Evolutionary conservation across 306 rosid genomes (phyloP).

Genomic region (Gastrolobium bilobum): DNA sequence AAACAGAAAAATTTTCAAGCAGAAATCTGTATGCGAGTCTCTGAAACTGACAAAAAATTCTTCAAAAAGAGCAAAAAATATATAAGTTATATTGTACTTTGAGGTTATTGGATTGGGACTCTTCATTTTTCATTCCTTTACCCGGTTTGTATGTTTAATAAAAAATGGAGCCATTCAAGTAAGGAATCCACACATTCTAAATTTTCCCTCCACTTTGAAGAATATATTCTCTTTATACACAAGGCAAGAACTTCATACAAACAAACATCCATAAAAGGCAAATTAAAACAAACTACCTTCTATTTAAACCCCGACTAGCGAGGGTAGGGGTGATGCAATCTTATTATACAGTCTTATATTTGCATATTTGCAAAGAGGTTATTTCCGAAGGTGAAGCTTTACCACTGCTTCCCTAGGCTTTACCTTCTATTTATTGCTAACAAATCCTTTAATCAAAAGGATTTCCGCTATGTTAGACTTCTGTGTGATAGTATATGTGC

Average conservation of each 20-base stretch:
- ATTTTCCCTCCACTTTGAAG: conserved; percentile 8
- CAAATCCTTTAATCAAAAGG: conserved; percentile 14
- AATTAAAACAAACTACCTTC: conserved; percentile 9
- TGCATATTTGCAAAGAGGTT: too few relatives aligned
- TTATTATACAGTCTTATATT: too few relatives aligned
- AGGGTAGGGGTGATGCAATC: too few relatives aligned
- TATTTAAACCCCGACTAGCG: too few relatives aligned
- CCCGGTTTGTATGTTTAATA: not conserved
- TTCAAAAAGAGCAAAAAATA: conserved; percentile 3
- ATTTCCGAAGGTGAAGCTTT: too few relatives aligned
- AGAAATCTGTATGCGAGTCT: not conserved
- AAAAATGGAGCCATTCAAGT: conserved; percentile 5
- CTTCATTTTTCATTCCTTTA: conserved; percentile 22
- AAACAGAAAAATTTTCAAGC: not conserved
- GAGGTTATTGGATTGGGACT: conserved; percentile 1
- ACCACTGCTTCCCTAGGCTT: too few relatives aligned
- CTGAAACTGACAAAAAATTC: conserved; percentile 1
- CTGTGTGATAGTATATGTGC: not conserved
- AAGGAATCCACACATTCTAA: not conserved
- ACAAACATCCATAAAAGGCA: not conserved
- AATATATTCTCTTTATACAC: conserved; percentile 3
- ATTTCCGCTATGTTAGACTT: conserved; percentile 10
- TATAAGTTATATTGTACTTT: not conserved
- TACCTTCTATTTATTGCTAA: not conserved
- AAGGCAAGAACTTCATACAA: conserved; percentile 1